phyloP scores from a whole-genome alignment of 1,284 basidiomycete genomes.

The Ceratobasidium sp. region DNA sequence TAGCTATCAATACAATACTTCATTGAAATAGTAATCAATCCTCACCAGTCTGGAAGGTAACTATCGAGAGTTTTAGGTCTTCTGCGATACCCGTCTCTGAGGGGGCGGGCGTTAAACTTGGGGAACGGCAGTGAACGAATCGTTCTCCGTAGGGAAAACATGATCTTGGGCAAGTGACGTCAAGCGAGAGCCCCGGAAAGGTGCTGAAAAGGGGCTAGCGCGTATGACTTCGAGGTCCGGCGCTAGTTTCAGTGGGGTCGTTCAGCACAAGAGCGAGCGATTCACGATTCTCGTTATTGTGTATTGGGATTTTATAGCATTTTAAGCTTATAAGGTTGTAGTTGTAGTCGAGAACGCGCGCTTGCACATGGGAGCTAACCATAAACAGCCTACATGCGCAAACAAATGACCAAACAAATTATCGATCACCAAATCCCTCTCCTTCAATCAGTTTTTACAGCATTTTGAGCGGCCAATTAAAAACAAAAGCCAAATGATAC shows the following conservation, averaged over 20 bases:
- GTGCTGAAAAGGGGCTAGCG: neutral
- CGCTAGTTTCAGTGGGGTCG: too few relatives aligned
- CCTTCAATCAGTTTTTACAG: neutral
- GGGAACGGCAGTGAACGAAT: constrained; percentile 23
- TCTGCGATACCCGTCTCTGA: constrained; percentile 22
- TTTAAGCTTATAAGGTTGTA: too few relatives aligned
- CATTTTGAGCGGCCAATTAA: neutral
- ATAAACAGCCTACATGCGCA: too few relatives aligned
- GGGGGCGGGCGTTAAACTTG: constrained; percentile 14
- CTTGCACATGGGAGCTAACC: too few relatives aligned
- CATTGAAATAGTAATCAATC: too few relatives aligned
- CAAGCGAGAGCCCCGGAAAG: neutral
- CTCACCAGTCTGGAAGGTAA: constrained; percentile 34
- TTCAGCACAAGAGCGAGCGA: too few relatives aligned
- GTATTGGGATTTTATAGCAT: too few relatives aligned
- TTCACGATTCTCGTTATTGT: too few relatives aligned
- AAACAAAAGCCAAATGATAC: neutral
- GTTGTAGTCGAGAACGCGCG: too few relatives aligned
- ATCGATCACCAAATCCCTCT: neutral
- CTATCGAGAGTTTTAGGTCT: constrained; percentile 26
- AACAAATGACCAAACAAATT: too few relatives aligned
- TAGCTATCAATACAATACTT: too few relatives aligned
- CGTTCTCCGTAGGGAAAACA: constrained; percentile 28
- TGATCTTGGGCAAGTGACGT: neutral
- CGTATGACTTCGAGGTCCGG: too few relatives aligned